Evolutionary conservation across 305 asterid species (phyloP), one percentile per base, ranked within the genome.

Genomic region (Plantago lanceolata): DNA sequence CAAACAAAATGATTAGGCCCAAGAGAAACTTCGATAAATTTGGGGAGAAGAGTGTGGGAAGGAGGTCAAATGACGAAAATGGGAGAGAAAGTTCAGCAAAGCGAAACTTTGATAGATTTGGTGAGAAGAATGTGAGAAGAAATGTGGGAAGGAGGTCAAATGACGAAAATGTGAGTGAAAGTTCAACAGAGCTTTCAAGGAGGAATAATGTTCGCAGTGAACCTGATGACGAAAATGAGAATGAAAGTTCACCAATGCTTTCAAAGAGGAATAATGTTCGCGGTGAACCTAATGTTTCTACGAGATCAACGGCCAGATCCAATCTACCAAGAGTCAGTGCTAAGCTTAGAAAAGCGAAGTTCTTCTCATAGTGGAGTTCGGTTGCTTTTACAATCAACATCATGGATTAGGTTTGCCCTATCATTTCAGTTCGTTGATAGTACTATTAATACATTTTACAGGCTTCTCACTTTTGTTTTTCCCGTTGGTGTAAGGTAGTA

Each of bases 81-180:
- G n/a, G n/a, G n/a, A n/a, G n/a, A n/a, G n/a, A n/a, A n/a, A n/a
- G n/a, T n/a, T n/a, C n/a, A n/a, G n/a, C n/a, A n/a, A n/a, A n/a
- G n/a, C n/a, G n/a, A n/a, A n/a, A n/a, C n/a, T n/a, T n/a, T n/a
- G n/a, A 20, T 53, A 55, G 24, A 20, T 77, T 61, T 70, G 78
- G 66, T 19, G 73, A 59, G 67, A 63, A 62, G 51, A 58, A 65
- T 59, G 20, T 54, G 55, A 69, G 69, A 65, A 72, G 71, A 69
- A 51, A 66, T 50, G 48, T 3, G 65, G 61, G 18, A 13, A 63
- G 71, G 73, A 69, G 78, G 55, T 29, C 62, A 37, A 66, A 45
- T 59, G 68, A 57, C 48, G 68, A 63, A 45, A 31, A 37, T 47
- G 54, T 40, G 28, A 17, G 12, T 52, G 53, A 17, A 60, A 61